Conservation (phyloP, 2,329 filamentous ascomycete genomes). For the Fusarium abutilonis region DNA sequence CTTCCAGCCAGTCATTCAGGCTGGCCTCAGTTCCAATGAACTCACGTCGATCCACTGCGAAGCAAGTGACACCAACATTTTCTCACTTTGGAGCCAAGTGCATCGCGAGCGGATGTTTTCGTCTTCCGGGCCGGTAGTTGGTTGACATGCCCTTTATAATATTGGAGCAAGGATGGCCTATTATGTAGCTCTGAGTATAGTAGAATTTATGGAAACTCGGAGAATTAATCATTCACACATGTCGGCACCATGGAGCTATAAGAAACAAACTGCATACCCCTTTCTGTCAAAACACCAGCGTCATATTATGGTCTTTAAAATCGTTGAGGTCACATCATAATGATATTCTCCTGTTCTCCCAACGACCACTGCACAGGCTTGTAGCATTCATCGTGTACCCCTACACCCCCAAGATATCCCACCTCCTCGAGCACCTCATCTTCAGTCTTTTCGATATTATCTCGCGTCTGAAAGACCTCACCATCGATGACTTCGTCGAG, state of each 20-base stretch:
- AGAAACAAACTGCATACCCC: too few relatives aligned
- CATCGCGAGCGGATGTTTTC: constrained; percentile 9
- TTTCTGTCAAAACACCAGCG: too few relatives aligned
- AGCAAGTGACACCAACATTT: not conserved
- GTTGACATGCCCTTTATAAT: not conserved
- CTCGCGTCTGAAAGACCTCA: constrained; percentile 29
- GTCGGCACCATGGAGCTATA: not conserved
- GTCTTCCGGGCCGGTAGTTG: constrained; percentile 21
- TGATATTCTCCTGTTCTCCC: not conserved
- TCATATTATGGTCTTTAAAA: too few relatives aligned
- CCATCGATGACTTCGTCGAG: constrained; percentile 3
- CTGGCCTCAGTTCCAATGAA: constrained; percentile 3
- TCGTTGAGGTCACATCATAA: not conserved
- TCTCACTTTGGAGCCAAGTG: not conserved
- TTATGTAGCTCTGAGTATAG: too few relatives aligned
- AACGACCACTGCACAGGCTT: constrained; percentile 1
- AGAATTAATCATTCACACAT: too few relatives aligned
- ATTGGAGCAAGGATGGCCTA: constrained; percentile 20
- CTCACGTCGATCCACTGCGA: not conserved
- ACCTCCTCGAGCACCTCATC: constrained; percentile 34
- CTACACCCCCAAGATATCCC: constrained; percentile 46
- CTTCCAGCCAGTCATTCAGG: not conserved
- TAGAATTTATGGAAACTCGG: too few relatives aligned
- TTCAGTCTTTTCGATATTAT: constrained; percentile 31
- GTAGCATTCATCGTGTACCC: constrained; percentile 26